phyloP scores from a whole-genome alignment of 805 yeast species.

The Komagataella ulmi region DNA sequence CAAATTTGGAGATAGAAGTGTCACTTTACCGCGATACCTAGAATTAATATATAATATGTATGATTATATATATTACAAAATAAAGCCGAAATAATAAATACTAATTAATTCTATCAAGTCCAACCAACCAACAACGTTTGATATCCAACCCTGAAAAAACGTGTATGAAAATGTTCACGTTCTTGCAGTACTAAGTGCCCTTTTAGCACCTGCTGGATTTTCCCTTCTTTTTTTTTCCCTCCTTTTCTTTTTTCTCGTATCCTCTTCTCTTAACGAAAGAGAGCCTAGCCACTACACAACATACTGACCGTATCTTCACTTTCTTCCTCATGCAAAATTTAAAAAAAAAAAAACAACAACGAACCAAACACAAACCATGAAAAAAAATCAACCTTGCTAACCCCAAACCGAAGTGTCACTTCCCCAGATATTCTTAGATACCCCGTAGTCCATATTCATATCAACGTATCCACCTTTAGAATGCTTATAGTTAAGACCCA shows the following conservation, averaged over 20 bases:
- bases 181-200: neutral
- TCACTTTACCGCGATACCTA: neutral
- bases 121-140: neutral
- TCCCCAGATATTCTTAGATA: slow-evolving; percentile 10
- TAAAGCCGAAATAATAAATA: neutral
- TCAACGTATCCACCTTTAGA: neutral
- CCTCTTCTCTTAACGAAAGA: neutral
- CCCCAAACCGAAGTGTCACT: slow-evolving; percentile 14
- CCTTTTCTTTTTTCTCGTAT: neutral
- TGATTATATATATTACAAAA: neutral
- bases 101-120: neutral
- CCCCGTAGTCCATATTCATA: neutral
- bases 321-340: neutral
- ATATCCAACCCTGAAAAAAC: neutral
- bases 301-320: neutral
- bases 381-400: slow-evolving; percentile 1
- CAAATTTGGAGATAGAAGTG: neutral
- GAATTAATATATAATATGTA: neutral
- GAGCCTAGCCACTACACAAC: neutral
- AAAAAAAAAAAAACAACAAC: neutral
- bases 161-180: neutral
- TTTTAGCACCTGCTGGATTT: neutral
- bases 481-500: neutral
- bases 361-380: neutral
- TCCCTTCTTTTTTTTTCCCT: neutral